Evolutionary conservation across 2,329 filamentous ascomycete genomes (phyloP), one percentile per base, ranked within the genome.

Genomic region (Fusarium albidum): DNA sequence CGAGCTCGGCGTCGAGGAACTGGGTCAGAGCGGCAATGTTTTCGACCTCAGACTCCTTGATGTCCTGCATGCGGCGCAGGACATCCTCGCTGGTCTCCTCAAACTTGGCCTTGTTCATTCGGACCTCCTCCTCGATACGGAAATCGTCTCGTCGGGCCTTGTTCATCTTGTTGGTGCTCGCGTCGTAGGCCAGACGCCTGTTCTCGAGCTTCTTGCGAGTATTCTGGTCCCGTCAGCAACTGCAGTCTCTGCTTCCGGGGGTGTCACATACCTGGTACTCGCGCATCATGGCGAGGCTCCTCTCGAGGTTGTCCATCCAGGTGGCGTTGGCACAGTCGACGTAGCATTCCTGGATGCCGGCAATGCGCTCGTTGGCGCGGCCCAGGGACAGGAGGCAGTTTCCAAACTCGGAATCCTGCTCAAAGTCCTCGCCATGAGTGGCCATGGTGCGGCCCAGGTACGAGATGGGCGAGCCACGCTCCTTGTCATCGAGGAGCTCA

Each of bases 81-180:
- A 98, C 93, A 67, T 98, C 94, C 69, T 98, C 94, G 69, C 85
- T 95, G 13, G 91, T 89, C 77, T 98, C 95, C 70, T 98, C 95
- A 69, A 96, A 98, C 76, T 98, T 98, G 66, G 91, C 90, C 73
- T 96, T 96, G 72, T 95, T 91, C 25, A 87, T 84, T 49, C 94
- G 89, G 47, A 96, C 83, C 74, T 98, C 94, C 71, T 98, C 94
- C 73, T 98, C 95, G 49, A 95, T 82, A 57, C 92, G 84, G 77
- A 95, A 96, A 71, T 98, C 94, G 68, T 98, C 94, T 68, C 89
- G 92, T 78, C 96, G 96, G 18, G 89, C 87, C 75, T 96, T 97
- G 69, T 96, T 88, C 85, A 96, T 87, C 79, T 96, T 97, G 59
- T 86, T 85, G 40, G 92, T 86, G 57, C 90, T 93, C 28, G 94